Base-by-base conservation (phyloP, 768 basidiomycete species). In the Mycena alexandri region DNA sequence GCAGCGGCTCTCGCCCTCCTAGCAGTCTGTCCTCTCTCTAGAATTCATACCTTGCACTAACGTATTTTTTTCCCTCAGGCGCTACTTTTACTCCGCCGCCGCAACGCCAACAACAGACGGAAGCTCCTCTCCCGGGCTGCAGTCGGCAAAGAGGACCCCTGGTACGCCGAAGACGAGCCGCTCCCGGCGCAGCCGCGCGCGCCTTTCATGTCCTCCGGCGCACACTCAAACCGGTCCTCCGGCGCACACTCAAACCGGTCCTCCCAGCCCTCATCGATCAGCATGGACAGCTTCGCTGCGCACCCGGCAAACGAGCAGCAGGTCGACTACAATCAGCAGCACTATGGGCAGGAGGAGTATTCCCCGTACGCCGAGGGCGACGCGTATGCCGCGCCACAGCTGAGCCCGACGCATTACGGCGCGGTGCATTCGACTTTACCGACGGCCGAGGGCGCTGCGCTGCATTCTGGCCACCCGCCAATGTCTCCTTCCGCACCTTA, bases 191-290 rank as follows among this genome's bases (percentile, higher is more conserved):
- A 57, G 44, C 69, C 66, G 24, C 65, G 38, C 42, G 62, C 70
- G 34, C 65, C 70, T 0, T 71, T 71, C 66, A 71, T 71, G 70
- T 16, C 61, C 17, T 43, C 56, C 21, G 25, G 21, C 43, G 29
- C 3, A 14, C 38, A 10, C 10, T 38, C 38, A 14, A 25, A 44
- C 22, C 47, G 57, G 12, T 14, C 38, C 46, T 36, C 43, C 19
- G 25, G 21, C 43, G 29, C 3, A 14, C 38, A 10, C 10, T 38
- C 38, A 14, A 25, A 44, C 22, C 47, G 57, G 12, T 14, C 38
- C 46, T 36, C 43, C 19, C 10, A 16, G 48, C 69, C 50, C 19
- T 25, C 69, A 19, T 58, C 68, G 54, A 38, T 48, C 22, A 71
- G 70, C 59, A 41, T 56, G 43, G 70, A 71, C 47, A 67, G 22